These are phyloP conservation scores for Bathelium albidoporum DNA, from an alignment of 495 filamentous ascomycete genomes.

Conservation along the genomic window DNA sequence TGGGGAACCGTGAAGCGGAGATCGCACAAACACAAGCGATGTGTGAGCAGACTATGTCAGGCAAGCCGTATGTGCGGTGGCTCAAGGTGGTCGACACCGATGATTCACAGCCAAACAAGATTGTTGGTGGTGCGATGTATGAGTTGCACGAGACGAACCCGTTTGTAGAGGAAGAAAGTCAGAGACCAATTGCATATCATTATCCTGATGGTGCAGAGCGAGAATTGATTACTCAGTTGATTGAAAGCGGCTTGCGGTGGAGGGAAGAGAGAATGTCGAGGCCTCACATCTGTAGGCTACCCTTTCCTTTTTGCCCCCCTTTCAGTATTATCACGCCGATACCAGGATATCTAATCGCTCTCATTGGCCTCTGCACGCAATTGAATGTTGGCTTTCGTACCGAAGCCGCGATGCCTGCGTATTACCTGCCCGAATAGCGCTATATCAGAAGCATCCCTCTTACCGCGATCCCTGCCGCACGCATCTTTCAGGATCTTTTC, in stretches of 20 bases:
- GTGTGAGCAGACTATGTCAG: background rate
- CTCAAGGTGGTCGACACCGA: background rate
- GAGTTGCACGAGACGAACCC: slow-evolving; percentile 1
- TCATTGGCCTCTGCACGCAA: background rate
- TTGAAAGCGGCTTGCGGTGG: background rate
- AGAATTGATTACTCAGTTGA: background rate
- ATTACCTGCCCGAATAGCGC: too few species aligned
- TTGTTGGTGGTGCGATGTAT: background rate
- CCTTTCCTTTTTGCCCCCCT: too few species aligned
- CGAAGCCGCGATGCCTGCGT: too few species aligned
- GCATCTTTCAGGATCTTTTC: too few species aligned
- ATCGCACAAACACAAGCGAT: background rate
- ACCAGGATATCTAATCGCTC: too few species aligned
- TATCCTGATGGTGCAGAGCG: background rate
- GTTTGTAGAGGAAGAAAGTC: background rate
- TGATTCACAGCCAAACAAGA: background rate
- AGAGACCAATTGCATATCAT: background rate
- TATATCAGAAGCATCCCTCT: background rate
- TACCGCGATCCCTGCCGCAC: background rate
- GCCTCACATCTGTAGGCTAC: background rate
- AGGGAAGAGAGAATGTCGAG: background rate
- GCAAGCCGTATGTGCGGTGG: background rate
- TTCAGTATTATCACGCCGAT: too few species aligned
- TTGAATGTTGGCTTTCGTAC: background rate
- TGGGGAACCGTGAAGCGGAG: background rate